These are phyloP conservation scores for Plasmopara viticola DNA, from an alignment of 352 stramenopile species.

Conservation along the genomic window DNA sequence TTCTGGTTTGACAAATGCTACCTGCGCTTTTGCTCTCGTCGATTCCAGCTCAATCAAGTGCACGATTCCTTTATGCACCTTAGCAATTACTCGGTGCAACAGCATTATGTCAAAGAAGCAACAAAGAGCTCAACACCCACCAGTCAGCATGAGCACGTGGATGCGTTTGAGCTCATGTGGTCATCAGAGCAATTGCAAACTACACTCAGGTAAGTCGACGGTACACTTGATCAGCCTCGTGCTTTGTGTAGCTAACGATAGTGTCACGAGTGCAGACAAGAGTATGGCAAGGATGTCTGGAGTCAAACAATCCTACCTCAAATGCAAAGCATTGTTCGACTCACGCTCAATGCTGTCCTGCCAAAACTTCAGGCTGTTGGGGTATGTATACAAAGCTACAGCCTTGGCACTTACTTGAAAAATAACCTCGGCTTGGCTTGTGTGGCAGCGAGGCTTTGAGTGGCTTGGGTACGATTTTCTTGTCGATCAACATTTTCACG, in stretches of 20 bases:
- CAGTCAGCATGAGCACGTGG: not conserved
- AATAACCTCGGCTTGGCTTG: not conserved
- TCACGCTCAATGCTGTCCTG: conserved; percentile 33
- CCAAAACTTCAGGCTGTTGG: conserved; percentile 44
- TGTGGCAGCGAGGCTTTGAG: conserved; percentile 60
- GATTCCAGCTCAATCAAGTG: conserved; percentile 40
- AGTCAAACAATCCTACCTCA: conserved; percentile 36
- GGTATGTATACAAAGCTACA: conserved; percentile 25
- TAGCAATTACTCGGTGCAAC: conserved; percentile 84
- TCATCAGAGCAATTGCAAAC: conserved; percentile 34
- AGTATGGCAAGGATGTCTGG: conserved; percentile 46
- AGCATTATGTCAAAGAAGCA: conserved; percentile 24
- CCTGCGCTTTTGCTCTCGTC: conserved; percentile 59
- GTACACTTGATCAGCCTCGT: not conserved
- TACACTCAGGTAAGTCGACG: conserved; percentile 23
- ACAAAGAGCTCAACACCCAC: not conserved
- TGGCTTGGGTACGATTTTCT: conserved; percentile 86
- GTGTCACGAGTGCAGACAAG: conserved; percentile 11
- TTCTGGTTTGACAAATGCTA: conserved; percentile 76
- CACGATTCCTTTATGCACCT: conserved; percentile 64
- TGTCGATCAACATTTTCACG: conserved; percentile 41
- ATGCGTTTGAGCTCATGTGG: conserved; percentile 53
- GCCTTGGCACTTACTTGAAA: not conserved
- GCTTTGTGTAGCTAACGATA: not conserved
- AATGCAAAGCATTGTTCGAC: conserved; percentile 44